Base-by-base conservation (phyloP, 177 flowering plant species). In the Vitis hybrid region DNA sequence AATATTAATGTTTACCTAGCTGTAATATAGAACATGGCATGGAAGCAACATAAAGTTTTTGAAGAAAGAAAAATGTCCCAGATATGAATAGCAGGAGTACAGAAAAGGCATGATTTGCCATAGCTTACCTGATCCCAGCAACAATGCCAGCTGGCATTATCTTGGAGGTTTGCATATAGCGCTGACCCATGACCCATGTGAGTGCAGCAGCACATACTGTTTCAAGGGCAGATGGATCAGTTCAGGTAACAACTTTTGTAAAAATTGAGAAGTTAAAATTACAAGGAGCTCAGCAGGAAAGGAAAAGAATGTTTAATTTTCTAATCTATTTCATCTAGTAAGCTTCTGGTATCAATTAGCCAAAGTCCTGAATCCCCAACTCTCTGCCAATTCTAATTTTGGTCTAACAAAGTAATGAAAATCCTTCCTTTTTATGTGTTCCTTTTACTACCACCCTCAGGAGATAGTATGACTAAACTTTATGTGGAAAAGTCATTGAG, bases 91-190 rank as follows among this genome's bases (percentile, higher is more conserved):
- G 33, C 20, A 15, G 1, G 13, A 15, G 51, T n/a, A 51, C n/a
- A 52, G 8, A 20, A 20, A 15, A 63, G 9, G 22, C 10, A 33
- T 33, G 26, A 58, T 5, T n/a, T n/a, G 10, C 20, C 10, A 10
- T 52, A 26, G 18, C 56, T 58, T 75, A 94, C 98, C 99, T 95
- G 74, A 93, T 86, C 51, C 78, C 92, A 67, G 98, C 96, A 79
- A 95, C 87, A 52, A 91, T 29, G 52, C 97, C 99, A 68, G 99
- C 92, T 18, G 98, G 99, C 98, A 95, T 95, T 63, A 95, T 84
- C 87, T 95, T 93, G 51, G 90, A 86, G 48, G 98, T 93, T 76
- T 88, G 76, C 64, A 84, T 7, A 67, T 87, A 95, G 14, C 98
- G 91, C 76, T 89, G 90, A 57, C 96, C 96, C 99, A 93, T 95